A percentile compares a stretch with the other conserved stretches of the same genome.
Evolutionary conservation across 495 filamentous ascomycete species (phyloP).

Genomic region (Collariella sp.): DNA sequence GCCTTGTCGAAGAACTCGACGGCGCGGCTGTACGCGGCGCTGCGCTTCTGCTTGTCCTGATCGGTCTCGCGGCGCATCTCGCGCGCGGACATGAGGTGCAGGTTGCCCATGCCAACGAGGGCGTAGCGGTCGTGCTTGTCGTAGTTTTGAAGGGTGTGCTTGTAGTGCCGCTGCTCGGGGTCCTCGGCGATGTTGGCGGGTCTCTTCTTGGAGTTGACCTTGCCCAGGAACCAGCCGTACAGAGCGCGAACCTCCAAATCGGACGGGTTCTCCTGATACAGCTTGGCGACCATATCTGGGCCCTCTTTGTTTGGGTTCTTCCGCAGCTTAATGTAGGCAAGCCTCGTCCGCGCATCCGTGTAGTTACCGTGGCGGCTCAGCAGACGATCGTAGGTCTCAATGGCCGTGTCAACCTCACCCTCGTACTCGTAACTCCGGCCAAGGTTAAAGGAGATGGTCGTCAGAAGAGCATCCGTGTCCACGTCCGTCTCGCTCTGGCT

Average conservation of each 20-base stretch:
- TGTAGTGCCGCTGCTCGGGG: constrained; percentile 84
- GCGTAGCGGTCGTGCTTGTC: constrained; percentile 97
- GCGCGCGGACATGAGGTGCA: constrained; percentile 74
- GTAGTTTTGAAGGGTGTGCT: constrained; percentile 85
- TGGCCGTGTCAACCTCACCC: constrained; percentile 70
- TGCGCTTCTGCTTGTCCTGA: constrained; percentile 78
- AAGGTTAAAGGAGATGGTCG: constrained; percentile 91
- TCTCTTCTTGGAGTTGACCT: constrained; percentile 64
- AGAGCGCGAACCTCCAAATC: constrained; percentile 87
- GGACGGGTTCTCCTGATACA: constrained; percentile 67
- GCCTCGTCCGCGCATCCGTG: constrained; percentile 74
- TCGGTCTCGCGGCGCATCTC: constrained; percentile 92
- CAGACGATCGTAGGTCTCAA: constrained; percentile 77
- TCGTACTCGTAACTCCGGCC: constrained; percentile 91
- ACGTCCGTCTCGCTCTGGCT: constrained; percentile 55
- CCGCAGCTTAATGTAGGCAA: constrained; percentile 84
- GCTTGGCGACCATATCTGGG: constrained; percentile 68
- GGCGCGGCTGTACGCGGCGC: constrained; percentile 75
- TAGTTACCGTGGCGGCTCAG: constrained; percentile 79
- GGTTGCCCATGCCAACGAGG: constrained; percentile 90
- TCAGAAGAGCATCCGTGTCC: constrained; percentile 86
- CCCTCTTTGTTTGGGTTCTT: constrained; percentile 77
- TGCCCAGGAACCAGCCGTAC: constrained; percentile 88
- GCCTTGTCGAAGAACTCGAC: constrained; percentile 99
- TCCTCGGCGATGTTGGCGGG: constrained; percentile 77